These are phyloP conservation scores for Haberlea rhodopensis DNA, from an alignment of 257 asterid genomes.

Conservation along the genomic window DNA sequence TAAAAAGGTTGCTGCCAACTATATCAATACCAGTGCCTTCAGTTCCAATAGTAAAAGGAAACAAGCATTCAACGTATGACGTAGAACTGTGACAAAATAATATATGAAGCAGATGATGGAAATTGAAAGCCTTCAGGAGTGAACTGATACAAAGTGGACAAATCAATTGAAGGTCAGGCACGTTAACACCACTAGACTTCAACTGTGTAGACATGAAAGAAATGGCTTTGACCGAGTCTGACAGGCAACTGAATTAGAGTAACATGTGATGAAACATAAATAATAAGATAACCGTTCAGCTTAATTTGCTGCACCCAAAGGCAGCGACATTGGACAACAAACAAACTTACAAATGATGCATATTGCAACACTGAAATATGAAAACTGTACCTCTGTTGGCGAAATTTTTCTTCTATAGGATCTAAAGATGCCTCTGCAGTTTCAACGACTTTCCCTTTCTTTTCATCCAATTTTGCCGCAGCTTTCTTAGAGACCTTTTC, in stretches of 20 bases:
- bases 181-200: not conserved
- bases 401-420: slow-evolving; percentile 89
- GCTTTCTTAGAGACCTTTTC: slow-evolving; percentile 66
- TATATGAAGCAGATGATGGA: not conserved
- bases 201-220: not conserved
- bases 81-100: not conserved
- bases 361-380: not conserved
- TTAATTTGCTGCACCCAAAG: not conserved
- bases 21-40: not conserved
- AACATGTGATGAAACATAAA: not conserved
- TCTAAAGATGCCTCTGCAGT: slow-evolving; percentile 53
- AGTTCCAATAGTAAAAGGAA: not conserved
- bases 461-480: slow-evolving; percentile 51
- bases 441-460: slow-evolving; percentile 62
- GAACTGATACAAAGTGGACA: not conserved
- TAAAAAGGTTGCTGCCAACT: not conserved
- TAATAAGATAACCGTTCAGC: not conserved
- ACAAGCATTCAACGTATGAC: not conserved
- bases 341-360: not conserved
- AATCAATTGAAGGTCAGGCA: not conserved
- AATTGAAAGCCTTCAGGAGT: not conserved
- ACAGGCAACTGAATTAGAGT: not conserved
- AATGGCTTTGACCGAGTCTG: not conserved
- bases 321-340: not conserved
- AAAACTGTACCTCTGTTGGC: slow-evolving; percentile 67